A percentile compares a stretch with the other conserved stretches of the same genome.
These are phyloP conservation scores for Rhexocercosporidium sp. DNA, from an alignment of 2,329 filamentous ascomycete species.

Conservation along the genomic window DNA sequence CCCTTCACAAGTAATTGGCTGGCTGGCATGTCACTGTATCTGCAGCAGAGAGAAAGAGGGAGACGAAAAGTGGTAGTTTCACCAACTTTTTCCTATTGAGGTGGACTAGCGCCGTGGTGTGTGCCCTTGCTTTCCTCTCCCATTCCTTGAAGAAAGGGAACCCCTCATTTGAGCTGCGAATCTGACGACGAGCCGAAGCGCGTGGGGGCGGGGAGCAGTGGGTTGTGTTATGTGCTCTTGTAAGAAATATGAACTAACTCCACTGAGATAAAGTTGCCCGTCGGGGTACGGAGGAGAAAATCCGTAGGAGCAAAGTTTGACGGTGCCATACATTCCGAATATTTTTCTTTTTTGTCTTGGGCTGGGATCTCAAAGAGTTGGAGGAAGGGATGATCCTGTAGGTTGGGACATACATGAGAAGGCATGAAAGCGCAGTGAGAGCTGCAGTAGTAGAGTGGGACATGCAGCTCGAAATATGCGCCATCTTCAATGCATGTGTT, in stretches of 20 bases:
- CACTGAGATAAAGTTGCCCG: not conserved
- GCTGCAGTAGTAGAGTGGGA: not conserved
- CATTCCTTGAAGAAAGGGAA: not conserved
- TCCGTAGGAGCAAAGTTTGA: not conserved
- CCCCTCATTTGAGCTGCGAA: not conserved
- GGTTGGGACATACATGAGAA: not conserved
- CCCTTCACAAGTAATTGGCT: not conserved
- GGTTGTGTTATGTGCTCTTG: not conserved
- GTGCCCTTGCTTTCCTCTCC: not conserved
- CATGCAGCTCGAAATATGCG: not conserved
- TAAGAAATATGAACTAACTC: not conserved
- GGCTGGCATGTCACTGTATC: not conserved
- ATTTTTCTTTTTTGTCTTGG: not conserved
- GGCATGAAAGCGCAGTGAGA: not conserved
- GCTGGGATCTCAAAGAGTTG: not conserved
- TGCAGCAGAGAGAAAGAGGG: constrained; percentile 1
- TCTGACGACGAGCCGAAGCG: not conserved
- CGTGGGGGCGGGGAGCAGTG: constrained; percentile 2
- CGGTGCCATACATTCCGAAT: not conserved
- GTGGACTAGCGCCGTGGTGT: too few relatives aligned
- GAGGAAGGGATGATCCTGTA: not conserved
- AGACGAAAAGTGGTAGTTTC: not conserved
- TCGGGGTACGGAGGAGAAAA: not conserved
- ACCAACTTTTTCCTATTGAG: not conserved
- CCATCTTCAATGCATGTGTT: not conserved